Evolutionary conservation across 1,284 basidiomycete species (phyloP).

Genomic region (Irpex rosettiformis): DNA sequence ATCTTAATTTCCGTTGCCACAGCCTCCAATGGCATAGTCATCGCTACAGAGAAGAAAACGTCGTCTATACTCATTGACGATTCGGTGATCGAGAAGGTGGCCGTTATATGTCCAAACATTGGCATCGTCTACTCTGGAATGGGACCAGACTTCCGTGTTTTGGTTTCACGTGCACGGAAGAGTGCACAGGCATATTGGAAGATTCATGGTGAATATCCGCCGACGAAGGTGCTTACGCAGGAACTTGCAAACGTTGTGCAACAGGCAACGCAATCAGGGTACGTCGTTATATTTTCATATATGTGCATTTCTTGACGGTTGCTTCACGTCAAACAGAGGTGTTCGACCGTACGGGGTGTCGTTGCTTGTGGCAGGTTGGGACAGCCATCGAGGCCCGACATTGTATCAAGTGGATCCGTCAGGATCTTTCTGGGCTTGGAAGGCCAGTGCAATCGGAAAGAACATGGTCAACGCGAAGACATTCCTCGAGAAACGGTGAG

Average conservation of each 20-base stretch:
- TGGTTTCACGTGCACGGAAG: constrained; percentile 93
- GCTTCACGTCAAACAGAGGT: constrained; percentile 56
- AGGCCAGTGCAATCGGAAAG: constrained; percentile 98
- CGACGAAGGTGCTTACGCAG: constrained; percentile 93
- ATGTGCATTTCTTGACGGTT: constrained; percentile 6
- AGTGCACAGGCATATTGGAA: constrained; percentile 99
- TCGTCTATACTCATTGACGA: constrained; percentile 98
- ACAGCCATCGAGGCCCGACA: constrained; percentile 85
- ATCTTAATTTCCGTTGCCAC: constrained; percentile 10
- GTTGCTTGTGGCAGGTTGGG: constrained; percentile 95
- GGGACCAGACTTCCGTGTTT: constrained; percentile 97
- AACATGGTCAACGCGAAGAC: constrained; percentile 99
- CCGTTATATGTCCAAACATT: constrained; percentile 96
- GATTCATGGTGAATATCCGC: constrained; percentile 98
- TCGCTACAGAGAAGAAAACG: constrained; percentile 99
- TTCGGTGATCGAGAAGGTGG: constrained; percentile 95
- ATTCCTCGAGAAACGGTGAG: constrained; percentile 95
- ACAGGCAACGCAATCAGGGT: constrained; percentile 98
- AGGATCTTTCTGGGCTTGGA: constrained; percentile 99
- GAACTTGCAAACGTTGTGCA: constrained; percentile 99
- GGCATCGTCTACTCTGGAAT: constrained; percentile 99
- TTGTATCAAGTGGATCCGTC: constrained; percentile 99
- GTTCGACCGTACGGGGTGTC: constrained; percentile 98
- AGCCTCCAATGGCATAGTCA: constrained; percentile 99
- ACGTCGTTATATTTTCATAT: constrained; percentile 28